These are phyloP conservation scores for Arabidopsis arenosa DNA, from an alignment of 345 rosid species.

Conservation along the genomic window DNA sequence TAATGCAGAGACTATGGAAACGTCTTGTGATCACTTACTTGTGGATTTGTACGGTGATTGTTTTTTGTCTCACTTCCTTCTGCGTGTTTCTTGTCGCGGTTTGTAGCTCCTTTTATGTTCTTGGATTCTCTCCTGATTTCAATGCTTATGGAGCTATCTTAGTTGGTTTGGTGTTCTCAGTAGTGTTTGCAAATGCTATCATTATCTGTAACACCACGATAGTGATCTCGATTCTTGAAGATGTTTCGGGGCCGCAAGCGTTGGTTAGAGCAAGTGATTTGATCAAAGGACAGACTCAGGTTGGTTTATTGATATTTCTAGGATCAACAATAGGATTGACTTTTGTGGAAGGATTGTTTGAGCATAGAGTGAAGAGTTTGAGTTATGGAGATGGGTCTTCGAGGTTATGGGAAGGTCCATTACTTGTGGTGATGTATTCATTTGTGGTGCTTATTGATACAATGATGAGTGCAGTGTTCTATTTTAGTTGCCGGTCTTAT, in stretches of 20 bases:
- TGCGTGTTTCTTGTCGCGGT: constrained; percentile 63
- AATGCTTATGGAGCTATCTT: constrained; percentile 60
- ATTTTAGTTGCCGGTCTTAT: constrained; percentile 79
- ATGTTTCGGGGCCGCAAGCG: constrained; percentile 80
- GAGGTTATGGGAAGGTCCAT: constrained; percentile 93
- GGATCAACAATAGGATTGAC: constrained; percentile 84
- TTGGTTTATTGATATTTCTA: constrained; percentile 80
- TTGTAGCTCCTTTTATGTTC: constrained; percentile 58
- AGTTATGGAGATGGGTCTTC: constrained; percentile 94
- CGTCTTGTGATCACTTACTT: constrained; percentile 67
- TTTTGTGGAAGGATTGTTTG: constrained; percentile 85
- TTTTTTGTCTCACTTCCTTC: constrained; percentile 69
- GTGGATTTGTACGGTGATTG: constrained; percentile 67
- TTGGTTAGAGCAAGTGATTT: constrained; percentile 65
- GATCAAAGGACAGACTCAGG: constrained; percentile 89
- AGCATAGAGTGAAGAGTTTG: constrained; percentile 85
- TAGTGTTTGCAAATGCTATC: constrained; percentile 77
- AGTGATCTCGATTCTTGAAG: constrained; percentile 80
- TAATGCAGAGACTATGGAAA: constrained; percentile 67
- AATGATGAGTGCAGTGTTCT: constrained; percentile 90
- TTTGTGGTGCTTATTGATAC: constrained; percentile 85
- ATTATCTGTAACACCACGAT: constrained; percentile 75
- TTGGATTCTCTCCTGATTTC: constrained; percentile 63
- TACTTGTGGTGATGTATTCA: constrained; percentile 83
- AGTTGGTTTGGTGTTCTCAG: constrained; percentile 69